Evolutionary conservation across 495 filamentous ascomycete species (phyloP).

Genomic region (Wilcoxina mikolae): DNA sequence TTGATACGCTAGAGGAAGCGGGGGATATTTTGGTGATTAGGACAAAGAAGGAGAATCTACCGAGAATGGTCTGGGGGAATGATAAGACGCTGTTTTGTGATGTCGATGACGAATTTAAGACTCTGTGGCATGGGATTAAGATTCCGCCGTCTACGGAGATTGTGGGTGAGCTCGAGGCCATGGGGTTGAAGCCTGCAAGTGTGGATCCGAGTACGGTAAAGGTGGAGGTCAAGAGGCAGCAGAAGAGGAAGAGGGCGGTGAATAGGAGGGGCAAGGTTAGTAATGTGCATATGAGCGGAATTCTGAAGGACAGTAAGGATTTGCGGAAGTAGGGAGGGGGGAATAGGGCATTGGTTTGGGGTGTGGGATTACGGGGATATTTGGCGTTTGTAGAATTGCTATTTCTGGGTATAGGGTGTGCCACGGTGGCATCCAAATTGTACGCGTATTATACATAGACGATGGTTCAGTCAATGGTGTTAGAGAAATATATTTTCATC

Average conservation of each 20-base stretch:
- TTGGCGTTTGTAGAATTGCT: too few species aligned
- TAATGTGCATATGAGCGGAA: slow-evolving; percentile 80
- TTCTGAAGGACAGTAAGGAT: slow-evolving; percentile 57
- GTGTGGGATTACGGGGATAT: too few species aligned
- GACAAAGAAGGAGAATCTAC: slow-evolving; percentile 81
- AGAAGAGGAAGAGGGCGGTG: slow-evolving; percentile 50
- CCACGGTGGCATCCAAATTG: too few species aligned
- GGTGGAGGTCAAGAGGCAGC: slow-evolving; percentile 49
- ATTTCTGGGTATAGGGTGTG: too few species aligned
- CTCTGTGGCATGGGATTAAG: slow-evolving; percentile 66
- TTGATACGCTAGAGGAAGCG: slow-evolving; percentile 60
- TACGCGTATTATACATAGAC: too few species aligned
- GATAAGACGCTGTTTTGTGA: slow-evolving; percentile 58
- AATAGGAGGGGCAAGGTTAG: slow-evolving; percentile 70
- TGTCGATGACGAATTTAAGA: slow-evolving; percentile 68
- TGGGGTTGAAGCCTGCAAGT: slow-evolving; percentile 63
- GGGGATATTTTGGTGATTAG: slow-evolving; percentile 70
- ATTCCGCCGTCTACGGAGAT: slow-evolving; percentile 63
- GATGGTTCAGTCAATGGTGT: too few species aligned
- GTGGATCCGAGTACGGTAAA: slow-evolving; percentile 52
- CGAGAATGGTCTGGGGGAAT: slow-evolving; percentile 78
- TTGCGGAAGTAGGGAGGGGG: slow-evolving; percentile 16
- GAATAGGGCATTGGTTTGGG: too few species aligned
- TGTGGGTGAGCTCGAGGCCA: slow-evolving; percentile 54
- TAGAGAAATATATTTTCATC: too few species aligned